Evolutionary conservation across 1,284 basidiomycete species (phyloP).

Genomic region (Naganishia sp.): DNA sequence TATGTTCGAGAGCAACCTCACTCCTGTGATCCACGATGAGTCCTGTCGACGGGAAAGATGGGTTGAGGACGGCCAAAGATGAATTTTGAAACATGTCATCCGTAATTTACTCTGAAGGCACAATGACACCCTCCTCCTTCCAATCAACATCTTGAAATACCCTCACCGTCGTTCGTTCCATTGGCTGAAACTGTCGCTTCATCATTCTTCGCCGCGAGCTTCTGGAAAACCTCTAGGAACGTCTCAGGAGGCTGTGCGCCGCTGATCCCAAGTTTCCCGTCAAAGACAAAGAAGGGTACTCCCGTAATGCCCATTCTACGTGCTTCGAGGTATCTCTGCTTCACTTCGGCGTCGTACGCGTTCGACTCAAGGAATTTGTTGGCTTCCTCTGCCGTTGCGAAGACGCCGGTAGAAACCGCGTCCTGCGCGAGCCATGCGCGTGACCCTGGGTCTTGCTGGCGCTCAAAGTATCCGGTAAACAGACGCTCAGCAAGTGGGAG

Average conservation of each 20-base stretch:
- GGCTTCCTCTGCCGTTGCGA: slow-evolving; percentile 41
- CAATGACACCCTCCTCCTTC: too few species aligned
- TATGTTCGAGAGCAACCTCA: too few species aligned
- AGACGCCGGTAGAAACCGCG: slow-evolving; percentile 51
- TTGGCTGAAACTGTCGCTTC: too few species aligned
- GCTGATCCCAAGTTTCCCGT: slow-evolving; percentile 51
- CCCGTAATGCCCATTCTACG: slow-evolving; percentile 51
- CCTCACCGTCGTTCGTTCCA: too few species aligned
- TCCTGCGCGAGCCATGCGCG: slow-evolving; percentile 44
- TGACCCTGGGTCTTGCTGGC: slow-evolving; percentile 50
- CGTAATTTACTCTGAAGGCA: too few species aligned
- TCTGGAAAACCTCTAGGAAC: slow-evolving; percentile 52
- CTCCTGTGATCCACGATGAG: too few species aligned
- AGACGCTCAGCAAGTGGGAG: slow-evolving; percentile 44
- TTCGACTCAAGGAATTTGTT: slow-evolving; percentile 42
- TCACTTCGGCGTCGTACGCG: slow-evolving; percentile 46
- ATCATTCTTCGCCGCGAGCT: not conserved
- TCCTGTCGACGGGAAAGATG: too few species aligned
- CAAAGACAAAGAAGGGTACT: slow-evolving; percentile 56
- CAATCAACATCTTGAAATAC: too few species aligned
- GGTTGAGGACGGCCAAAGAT: too few species aligned
- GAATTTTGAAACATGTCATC: too few species aligned
- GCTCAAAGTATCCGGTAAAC: slow-evolving; percentile 51
- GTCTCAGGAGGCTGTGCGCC: slow-evolving; percentile 56
- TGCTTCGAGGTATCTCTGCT: slow-evolving; percentile 44